Percentiles rank a stretch among this genome's conserved stretches.
Evolutionary conservation across 139 green algal genomes (phyloP).

Genomic region (Chlorella sp.): DNA sequence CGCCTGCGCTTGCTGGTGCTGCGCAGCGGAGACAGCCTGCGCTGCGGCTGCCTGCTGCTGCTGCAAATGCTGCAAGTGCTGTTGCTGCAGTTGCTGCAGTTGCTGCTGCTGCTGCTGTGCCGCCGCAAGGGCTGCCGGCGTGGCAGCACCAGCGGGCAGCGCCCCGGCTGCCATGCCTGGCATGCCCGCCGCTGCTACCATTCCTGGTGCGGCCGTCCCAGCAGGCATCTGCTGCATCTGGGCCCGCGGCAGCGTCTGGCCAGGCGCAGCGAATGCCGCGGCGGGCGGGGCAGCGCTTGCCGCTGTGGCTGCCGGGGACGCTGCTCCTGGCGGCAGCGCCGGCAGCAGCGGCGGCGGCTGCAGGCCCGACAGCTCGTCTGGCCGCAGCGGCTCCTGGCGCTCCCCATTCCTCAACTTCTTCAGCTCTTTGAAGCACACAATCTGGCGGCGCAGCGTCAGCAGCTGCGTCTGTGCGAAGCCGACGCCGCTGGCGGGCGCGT

Average conservation of each 20-base stretch:
- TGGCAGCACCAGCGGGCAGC: too few relatives aligned
- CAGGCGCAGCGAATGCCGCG: neutral
- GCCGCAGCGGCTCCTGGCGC: neutral
- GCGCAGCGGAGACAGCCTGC: neutral
- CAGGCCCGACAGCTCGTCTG: slow-evolving; percentile 36
- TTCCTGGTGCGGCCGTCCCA: neutral
- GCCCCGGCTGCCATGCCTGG: too few relatives aligned
- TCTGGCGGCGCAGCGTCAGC: slow-evolving; percentile 55
- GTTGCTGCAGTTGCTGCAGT: neutral
- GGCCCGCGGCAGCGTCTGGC: neutral
- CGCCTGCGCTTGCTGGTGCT: neutral
- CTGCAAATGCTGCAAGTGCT: neutral
- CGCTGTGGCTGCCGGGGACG: neutral
- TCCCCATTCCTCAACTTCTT: slow-evolving; percentile 14
- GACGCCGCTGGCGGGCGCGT: slow-evolving; percentile 2
- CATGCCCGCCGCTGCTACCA: neutral
- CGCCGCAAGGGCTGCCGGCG: neutral
- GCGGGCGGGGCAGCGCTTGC: neutral
- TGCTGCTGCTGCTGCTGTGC: neutral
- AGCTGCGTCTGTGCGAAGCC: slow-evolving; percentile 60
- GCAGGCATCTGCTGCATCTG: neutral
- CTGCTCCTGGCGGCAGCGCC: neutral
- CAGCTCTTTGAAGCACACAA: slow-evolving; percentile 58
- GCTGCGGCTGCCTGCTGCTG: neutral
- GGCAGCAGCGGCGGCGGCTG: slow-evolving; percentile 27